Evolutionary conservation across 345 rosid genomes (phyloP).

Genomic region (Luvunga scandens): DNA sequence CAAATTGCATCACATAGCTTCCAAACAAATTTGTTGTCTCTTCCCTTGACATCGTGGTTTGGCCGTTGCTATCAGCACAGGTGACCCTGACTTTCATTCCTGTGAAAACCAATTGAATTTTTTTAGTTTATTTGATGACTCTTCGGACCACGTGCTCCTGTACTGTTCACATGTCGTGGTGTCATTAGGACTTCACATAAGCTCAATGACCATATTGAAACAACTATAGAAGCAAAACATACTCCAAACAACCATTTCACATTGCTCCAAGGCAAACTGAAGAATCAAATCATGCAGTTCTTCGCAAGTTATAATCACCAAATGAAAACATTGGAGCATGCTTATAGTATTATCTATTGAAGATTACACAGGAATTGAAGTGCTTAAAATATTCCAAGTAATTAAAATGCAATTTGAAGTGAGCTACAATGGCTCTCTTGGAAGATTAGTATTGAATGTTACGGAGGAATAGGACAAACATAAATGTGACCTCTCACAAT

Average conservation of each 20-base stretch:
- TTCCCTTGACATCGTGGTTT: constrained; percentile 60
- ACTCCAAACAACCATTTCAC: background rate
- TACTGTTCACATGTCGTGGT: too few relatives aligned
- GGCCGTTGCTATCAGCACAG: constrained; percentile 59
- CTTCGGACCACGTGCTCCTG: background rate
- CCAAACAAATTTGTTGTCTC: constrained; percentile 76
- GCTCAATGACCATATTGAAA: background rate
- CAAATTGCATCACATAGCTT: constrained; percentile 59
- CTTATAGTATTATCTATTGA: background rate
- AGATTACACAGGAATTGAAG: background rate
- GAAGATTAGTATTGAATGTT: background rate
- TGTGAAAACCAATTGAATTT: constrained; percentile 11
- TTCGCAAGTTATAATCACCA: background rate
- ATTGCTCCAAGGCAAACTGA: background rate
- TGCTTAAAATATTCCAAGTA: background rate
- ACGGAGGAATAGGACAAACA: background rate
- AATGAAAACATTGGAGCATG: background rate
- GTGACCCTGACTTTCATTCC: constrained; percentile 60
- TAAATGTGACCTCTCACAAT: background rate
- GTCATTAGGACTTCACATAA: background rate
- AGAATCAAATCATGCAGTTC: background rate
- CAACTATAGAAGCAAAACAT: background rate
- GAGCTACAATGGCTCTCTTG: background rate
- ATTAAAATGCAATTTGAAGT: background rate
- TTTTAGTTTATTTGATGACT: background rate